Evolutionary conservation across 345 rosid species (phyloP).

Genomic region (Boechera divaricarpa): DNA sequence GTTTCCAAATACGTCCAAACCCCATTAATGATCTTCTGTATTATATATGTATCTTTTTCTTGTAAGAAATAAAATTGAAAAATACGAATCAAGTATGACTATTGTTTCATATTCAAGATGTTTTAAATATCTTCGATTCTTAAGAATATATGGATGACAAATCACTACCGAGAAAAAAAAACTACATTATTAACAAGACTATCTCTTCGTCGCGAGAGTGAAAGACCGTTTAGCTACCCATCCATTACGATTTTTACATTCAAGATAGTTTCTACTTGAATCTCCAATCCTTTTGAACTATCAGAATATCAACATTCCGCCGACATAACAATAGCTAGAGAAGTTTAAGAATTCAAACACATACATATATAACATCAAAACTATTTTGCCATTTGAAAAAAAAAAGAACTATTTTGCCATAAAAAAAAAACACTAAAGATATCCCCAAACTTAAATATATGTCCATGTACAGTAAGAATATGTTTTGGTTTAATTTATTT

Average conservation of each 20-base stretch:
- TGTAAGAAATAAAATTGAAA: neutral
- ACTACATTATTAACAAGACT: too few relatives aligned
- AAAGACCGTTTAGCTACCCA: neutral
- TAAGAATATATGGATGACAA: neutral
- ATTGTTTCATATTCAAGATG: neutral
- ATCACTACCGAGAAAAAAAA: neutral
- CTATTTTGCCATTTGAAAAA: neutral
- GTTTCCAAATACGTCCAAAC: conserved; percentile 35
- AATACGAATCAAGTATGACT: neutral
- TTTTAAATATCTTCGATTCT: neutral
- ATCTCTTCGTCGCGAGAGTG: neutral
- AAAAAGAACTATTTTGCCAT: too few relatives aligned
- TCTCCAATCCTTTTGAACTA: neutral
- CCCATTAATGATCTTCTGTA: conserved; percentile 20
- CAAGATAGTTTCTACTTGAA: neutral
- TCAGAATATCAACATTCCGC: neutral
- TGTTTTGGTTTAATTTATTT: neutral
- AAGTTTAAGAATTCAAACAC: neutral
- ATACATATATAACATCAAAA: neutral
- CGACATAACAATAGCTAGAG: neutral
- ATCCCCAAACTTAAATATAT: conserved; percentile 12
- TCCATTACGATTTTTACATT: neutral
- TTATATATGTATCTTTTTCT: neutral
- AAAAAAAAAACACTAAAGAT: neutral
- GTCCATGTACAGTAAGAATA: neutral